These are phyloP conservation scores for Aspergillus carbonarius DNA, from an alignment of 2,329 filamentous ascomycete genomes.

Conservation along the genomic window DNA sequence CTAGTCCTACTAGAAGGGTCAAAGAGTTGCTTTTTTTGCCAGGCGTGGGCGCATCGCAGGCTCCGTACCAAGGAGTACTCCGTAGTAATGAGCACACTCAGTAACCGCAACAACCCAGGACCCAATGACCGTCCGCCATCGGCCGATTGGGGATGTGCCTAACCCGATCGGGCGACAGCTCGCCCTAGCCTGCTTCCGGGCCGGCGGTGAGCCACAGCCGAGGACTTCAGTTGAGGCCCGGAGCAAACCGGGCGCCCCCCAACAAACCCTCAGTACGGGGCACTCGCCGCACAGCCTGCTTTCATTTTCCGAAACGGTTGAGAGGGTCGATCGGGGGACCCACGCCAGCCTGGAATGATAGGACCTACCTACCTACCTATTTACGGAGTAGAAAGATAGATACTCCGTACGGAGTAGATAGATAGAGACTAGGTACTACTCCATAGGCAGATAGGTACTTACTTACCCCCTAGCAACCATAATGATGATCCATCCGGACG, in stretches of 20 bases:
- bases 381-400: background rate
- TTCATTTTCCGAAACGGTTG: slow-evolving; percentile 12
- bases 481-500: background rate
- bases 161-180: background rate
- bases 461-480: background rate
- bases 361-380: background rate
- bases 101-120: background rate
- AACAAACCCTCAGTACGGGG: slow-evolving; percentile 9
- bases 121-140: background rate
- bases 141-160: background rate
- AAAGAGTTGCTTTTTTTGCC: background rate
- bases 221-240: slow-evolving; percentile 21
- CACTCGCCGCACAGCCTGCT: background rate
- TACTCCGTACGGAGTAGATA: background rate
- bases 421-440: too few relatives aligned
- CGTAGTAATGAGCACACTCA: slow-evolving; percentile 10
- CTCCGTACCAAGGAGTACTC: slow-evolving; percentile 8
- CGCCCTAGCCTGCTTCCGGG: slow-evolving; percentile 9
- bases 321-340: background rate
- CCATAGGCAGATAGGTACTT: too few relatives aligned
- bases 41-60: background rate
- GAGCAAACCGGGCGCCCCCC: slow-evolving; percentile 21
- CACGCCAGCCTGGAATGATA: background rate
- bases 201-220: slow-evolving; percentile 12
- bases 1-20: background rate